Evolutionary conservation across 352 stramenopile genomes (phyloP).

Genomic region (Nothophytophthora sp.): DNA sequence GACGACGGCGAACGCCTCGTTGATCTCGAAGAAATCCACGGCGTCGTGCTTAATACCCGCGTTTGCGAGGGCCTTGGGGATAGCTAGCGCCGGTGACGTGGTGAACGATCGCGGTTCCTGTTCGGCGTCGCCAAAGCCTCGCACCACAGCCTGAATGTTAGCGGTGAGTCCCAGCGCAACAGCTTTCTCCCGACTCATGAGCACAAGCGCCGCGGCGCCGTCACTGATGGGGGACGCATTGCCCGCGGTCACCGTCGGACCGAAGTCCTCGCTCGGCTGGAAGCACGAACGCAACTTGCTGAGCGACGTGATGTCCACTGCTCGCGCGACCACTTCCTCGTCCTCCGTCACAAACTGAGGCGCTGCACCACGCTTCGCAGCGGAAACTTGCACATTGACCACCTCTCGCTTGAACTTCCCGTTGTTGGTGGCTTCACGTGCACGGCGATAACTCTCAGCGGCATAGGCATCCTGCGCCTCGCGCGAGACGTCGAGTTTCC

Average conservation of each 20-base stretch:
- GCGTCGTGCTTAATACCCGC: conserved; percentile 82
- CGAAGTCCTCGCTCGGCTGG: conserved; percentile 54
- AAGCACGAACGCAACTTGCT: conserved; percentile 90
- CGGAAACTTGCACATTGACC: conserved; percentile 75
- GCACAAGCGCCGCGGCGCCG: conserved; percentile 92
- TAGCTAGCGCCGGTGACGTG: conserved; percentile 90
- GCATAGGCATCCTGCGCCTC: conserved; percentile 95
- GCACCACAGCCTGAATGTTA: conserved; percentile 67
- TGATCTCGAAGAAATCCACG: conserved; percentile 98
- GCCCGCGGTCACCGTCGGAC: conserved; percentile 93
- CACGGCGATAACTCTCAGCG: conserved; percentile 90
- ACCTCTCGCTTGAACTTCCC: conserved; percentile 88
- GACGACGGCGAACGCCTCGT: conserved; percentile 98
- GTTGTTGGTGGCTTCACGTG: conserved; percentile 41
- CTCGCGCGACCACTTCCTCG: conserved; percentile 84
- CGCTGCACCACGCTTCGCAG: conserved; percentile 29
- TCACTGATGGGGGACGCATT: conserved; percentile 97
- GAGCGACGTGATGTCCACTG: conserved; percentile 89
- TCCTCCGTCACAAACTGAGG: conserved; percentile 58
- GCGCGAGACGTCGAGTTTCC: conserved; percentile 79
- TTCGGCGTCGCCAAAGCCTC: conserved; percentile 67
- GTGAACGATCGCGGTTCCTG: conserved; percentile 93
- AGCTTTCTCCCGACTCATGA: conserved; percentile 90
- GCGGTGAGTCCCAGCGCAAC: conserved; percentile 53
- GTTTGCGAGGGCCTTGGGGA: conserved; percentile 84